Conservation (phyloP, 1,284 basidiomycete species). For the Apiotrichum domesticum region DNA sequence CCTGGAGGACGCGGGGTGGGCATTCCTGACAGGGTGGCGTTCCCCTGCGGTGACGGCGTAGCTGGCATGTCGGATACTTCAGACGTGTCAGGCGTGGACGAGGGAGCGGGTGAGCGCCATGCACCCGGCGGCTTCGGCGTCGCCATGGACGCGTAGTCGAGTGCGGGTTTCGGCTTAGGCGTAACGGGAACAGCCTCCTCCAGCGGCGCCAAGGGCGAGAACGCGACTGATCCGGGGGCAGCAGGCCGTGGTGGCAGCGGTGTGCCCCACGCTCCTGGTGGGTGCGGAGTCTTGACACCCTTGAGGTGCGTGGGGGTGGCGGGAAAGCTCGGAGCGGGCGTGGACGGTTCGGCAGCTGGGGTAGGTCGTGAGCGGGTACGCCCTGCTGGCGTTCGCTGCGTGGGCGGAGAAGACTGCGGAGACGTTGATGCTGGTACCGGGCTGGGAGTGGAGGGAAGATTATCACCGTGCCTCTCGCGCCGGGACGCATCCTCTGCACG, state of each 20-base stretch:
- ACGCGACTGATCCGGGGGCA: not conserved
- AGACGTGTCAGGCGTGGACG: not conserved
- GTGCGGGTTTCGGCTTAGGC: not conserved
- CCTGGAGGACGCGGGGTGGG: conserved; percentile 29
- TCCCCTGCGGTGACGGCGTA: not conserved
- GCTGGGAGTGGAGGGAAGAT: too few species aligned
- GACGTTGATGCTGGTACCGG: not conserved
- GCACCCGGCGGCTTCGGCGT: conserved; percentile 26
- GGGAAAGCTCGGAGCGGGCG: not conserved
- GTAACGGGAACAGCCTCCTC: not conserved
- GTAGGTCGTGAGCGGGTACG: not conserved
- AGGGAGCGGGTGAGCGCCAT: conserved; percentile 11
- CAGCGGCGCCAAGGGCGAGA: not conserved
- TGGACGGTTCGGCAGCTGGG: not conserved
- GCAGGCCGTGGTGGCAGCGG: not conserved
- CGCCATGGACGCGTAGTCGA: not conserved
- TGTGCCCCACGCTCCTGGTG: conserved; percentile 1
- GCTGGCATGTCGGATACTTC: not conserved
- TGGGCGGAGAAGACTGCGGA: not conserved
- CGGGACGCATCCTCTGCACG: too few species aligned
- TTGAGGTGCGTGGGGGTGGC: not conserved
- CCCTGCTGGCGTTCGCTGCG: not conserved
- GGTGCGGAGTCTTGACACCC: not conserved
- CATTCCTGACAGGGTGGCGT: not conserved
- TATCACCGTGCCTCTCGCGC: too few species aligned